Base-by-base conservation (phyloP, 495 filamentous ascomycete species). In the Aspergillus indologenus region DNA sequence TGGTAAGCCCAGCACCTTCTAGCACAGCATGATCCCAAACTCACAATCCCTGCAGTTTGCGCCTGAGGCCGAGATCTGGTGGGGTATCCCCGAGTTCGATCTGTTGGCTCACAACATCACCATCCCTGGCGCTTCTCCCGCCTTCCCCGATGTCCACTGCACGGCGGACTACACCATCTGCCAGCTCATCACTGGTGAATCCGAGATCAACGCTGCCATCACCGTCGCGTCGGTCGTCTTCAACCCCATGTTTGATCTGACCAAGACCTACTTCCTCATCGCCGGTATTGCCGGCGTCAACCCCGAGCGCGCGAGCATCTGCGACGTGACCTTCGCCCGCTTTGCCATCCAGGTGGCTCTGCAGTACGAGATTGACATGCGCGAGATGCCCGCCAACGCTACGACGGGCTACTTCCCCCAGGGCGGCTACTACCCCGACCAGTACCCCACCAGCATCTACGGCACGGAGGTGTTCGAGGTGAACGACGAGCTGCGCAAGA, bases 401-500 rank as follows among this genome's bases (percentile, higher is more conserved):
- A 76, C 81, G 3, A 88, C 87, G 0, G 85, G 86, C 17, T 91
- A 91, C 62, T 71, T 90, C 21, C 78, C 86, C 0, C 82, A 83
- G 63, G 88, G 87, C 5, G 69, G 81, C 2, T 60, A 69, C 7
- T 50, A 34, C 24, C 84, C 87, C 1, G 64, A 76, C 49, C 65
- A 87, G 58, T 91, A 88, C 64, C 88, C 89, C 0, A 65, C 66
- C 47, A 77, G 59, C 51, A 79, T 88, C 66, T 91, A 91, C 70
- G 88, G 89, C 49, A 90, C 88, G 11, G 89, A 92, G 70, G 88
- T 90, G 23, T 86, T 89, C 69, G 88, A 91, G 67, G 69, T 91
- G 31, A 90, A 87, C 69, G 76, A 78, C 21, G 75, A 77, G 6
- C 79, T 91, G 0, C 81, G 85, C 19, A 70, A 80, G 24, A 63